These are phyloP conservation scores for Pythium angustatum DNA, from an alignment of 352 stramenopile genomes.

Conservation along the genomic window DNA sequence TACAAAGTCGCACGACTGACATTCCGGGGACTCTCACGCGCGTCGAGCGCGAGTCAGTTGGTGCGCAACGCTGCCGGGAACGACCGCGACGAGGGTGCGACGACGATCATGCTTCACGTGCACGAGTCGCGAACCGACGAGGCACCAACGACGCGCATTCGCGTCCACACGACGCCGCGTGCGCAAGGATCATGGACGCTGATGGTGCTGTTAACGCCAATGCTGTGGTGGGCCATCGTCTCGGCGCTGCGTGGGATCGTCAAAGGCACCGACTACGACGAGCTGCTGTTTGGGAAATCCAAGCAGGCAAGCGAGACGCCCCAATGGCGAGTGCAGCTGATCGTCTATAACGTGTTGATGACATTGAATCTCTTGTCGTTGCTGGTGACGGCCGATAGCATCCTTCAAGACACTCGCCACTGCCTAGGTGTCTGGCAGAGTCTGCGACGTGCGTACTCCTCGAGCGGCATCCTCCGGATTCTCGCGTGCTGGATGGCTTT, in stretches of 20 bases:
- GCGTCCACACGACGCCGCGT: conserved; percentile 23
- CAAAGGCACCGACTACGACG: conserved; percentile 13
- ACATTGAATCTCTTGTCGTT: conserved; percentile 39
- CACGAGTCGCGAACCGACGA: conserved; percentile 22
- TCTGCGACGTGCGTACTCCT: conserved; percentile 24
- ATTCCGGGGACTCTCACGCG: conserved; percentile 20
- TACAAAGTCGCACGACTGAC: conserved; percentile 34
- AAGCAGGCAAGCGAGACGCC: conserved; percentile 6
- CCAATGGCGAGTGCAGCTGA: conserved; percentile 40
- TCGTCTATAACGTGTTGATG: conserved; percentile 41
- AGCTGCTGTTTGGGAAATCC: conserved; percentile 22
- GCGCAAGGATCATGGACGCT: conserved; percentile 64
- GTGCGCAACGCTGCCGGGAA: conserved; percentile 1
- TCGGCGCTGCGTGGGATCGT: conserved; percentile 19
- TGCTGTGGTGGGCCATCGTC: conserved; percentile 35
- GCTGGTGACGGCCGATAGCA: conserved; percentile 32
- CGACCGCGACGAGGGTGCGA: neutral
- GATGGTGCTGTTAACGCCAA: conserved; percentile 35
- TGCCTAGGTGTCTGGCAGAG: conserved; percentile 28
- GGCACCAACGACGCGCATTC: conserved; percentile 18
- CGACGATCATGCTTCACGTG: conserved; percentile 29
- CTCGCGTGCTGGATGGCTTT: conserved; percentile 23
- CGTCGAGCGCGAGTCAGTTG: conserved; percentile 9
- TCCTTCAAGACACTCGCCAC: conserved; percentile 39
- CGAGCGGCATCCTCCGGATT: conserved; percentile 1